A percentile compares a stretch with the other conserved stretches of the same genome.
Evolutionary conservation across 495 filamentous ascomycete genomes (phyloP).

Genomic region (Aspergillus bertholletiae): DNA sequence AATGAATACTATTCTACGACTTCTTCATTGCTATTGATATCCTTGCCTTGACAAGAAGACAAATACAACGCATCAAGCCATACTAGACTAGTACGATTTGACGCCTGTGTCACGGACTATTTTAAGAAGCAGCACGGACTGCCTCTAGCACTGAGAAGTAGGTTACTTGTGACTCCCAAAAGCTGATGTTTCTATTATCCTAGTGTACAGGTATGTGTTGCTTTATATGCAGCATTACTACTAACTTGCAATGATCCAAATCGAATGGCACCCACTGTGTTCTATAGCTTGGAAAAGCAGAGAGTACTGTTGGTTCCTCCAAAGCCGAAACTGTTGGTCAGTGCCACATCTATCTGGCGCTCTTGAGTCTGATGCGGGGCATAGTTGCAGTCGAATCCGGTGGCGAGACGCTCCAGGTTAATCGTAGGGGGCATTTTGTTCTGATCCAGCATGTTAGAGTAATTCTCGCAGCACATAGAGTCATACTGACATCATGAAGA

Average conservation of each 20-base stretch:
- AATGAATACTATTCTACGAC: no score
- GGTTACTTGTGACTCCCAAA: neutral
- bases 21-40: neutral
- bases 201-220: neutral
- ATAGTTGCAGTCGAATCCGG: slow-evolving; percentile 84
- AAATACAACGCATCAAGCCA: no score
- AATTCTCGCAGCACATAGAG: neutral
- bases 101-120: no score
- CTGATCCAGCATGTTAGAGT: slow-evolving; percentile 42
- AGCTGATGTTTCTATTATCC: neutral
- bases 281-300: slow-evolving; percentile 56
- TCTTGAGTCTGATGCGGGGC: slow-evolving; percentile 68
- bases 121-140: no score
- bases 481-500: slow-evolving; percentile 63
- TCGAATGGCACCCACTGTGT: neutral
- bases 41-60: neutral
- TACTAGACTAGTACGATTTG: neutral
- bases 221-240: neutral
- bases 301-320: slow-evolving; percentile 93
- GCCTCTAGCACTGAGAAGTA: no score
- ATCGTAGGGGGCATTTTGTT: slow-evolving; percentile 81
- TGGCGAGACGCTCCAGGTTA: slow-evolving; percentile 66
- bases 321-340: slow-evolving; percentile 98
- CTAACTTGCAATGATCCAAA: neutral
- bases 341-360: slow-evolving; percentile 63